phyloP scores from a whole-genome alignment of 305 asterid species.

The Fraxinus ornus region DNA sequence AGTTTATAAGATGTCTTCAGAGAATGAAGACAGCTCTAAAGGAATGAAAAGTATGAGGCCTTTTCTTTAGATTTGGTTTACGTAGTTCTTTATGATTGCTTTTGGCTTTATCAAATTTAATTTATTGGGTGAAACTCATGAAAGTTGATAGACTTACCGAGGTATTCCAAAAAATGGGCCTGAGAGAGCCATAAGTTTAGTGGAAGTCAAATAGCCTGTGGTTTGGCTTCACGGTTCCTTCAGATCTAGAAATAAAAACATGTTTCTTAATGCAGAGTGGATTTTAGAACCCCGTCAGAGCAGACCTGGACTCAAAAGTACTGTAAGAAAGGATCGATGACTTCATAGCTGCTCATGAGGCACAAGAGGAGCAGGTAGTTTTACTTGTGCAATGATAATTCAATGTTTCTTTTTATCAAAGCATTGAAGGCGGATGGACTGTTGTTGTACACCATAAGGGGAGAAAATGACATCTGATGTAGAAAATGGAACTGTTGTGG shows the following conservation, averaged over 20 bases:
- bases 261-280: conserved; percentile 66
- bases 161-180: not conserved
- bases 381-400: not conserved
- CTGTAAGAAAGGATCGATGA: conserved; percentile 83
- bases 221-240: not conserved
- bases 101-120: not conserved
- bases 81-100: not conserved
- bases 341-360: conserved; percentile 69
- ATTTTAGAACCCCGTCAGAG: conserved; percentile 56
- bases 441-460: conserved; percentile 89
- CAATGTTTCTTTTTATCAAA: not conserved
- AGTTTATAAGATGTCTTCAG: conserved; percentile 73
- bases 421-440: conserved; percentile 48
- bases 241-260: not conserved
- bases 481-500: conserved; percentile 76
- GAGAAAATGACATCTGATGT: conserved; percentile 81
- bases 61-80: not conserved
- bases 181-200: not conserved
- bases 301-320: conserved; percentile 66
- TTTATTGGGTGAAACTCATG: not conserved
- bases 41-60: conserved; percentile 80
- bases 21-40: conserved; percentile 66
- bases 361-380: conserved; percentile 64
- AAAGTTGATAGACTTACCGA: not conserved
- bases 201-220: not conserved